Conservation (phyloP, 371 early-diverging fungal genomes). For the Mucor racemosus region DNA sequence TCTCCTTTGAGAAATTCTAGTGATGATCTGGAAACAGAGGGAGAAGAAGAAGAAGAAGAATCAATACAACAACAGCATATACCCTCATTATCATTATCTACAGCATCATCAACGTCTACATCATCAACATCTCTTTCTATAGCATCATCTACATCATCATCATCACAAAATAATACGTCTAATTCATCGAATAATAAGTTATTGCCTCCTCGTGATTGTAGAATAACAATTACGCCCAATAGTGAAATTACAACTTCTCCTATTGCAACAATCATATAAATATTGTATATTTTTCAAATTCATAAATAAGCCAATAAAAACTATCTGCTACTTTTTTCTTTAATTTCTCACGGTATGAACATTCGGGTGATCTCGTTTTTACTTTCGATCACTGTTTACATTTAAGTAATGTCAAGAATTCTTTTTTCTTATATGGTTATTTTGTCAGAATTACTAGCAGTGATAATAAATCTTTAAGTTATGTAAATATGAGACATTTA, state of each 20-base stretch:
- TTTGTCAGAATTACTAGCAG: no score
- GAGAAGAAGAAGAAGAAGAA: conserved; percentile 19
- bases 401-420: background rate
- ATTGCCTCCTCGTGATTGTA: conserved; percentile 17
- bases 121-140: background rate
- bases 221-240: conserved; percentile 11
- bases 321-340: background rate
- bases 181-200: background rate
- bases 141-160: background rate
- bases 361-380: conserved; percentile 15
- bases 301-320: conserved; percentile 4
- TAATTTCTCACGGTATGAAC: conserved; percentile 16
- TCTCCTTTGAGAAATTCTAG: conserved; percentile 21
- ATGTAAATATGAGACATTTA: no score
- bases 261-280: conserved; percentile 23
- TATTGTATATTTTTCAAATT: conserved; percentile 1
- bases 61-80: background rate
- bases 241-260: conserved; percentile 15
- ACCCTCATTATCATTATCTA: conserved; percentile 10
- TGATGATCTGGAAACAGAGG: conserved; percentile 9
- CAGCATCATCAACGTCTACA: background rate
- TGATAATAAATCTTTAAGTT: no score
- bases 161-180: background rate
- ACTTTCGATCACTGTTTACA: background rate
- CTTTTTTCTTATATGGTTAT: background rate